These are phyloP conservation scores for Trichophyton simii DNA, from an alignment of 2,329 filamentous ascomycete genomes.

Conservation along the genomic window DNA sequence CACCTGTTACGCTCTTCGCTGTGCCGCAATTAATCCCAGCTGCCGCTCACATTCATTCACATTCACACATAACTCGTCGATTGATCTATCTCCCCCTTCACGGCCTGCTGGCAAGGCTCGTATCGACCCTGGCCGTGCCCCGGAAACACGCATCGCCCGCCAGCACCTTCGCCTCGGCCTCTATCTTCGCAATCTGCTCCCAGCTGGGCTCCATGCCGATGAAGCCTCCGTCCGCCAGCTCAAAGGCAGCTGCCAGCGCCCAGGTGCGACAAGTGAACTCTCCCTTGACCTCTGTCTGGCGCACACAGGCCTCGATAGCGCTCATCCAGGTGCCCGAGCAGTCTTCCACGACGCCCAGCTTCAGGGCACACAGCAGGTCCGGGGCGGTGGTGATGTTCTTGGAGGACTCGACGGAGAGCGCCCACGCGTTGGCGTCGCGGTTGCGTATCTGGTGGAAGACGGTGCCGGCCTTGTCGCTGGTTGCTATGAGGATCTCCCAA, in stretches of 20 bases:
- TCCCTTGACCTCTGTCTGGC: constrained; percentile 5
- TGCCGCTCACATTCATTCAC: too few relatives aligned
- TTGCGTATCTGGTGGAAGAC: constrained; percentile 10
- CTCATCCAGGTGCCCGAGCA: constrained; percentile 11
- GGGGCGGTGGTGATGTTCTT: constrained; percentile 7
- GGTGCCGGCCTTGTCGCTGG: constrained; percentile 6
- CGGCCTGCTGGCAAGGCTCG: neutral
- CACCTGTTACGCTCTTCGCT: too few relatives aligned
- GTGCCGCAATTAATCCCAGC: too few relatives aligned
- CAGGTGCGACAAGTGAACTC: constrained; percentile 13
- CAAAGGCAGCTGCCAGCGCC: constrained; percentile 12
- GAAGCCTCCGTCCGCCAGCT: constrained; percentile 12
- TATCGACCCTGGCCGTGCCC: neutral
- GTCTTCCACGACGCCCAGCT: constrained; percentile 11
- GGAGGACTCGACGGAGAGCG: neutral
- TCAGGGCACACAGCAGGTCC: constrained; percentile 10
- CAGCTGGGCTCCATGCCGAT: constrained; percentile 12
- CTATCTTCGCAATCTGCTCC: constrained; percentile 9
- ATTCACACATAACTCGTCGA: too few relatives aligned
- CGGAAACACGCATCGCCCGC: neutral
- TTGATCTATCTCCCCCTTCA: neutral
- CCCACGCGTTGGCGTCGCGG: constrained; percentile 5
- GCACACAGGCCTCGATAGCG: constrained; percentile 11
- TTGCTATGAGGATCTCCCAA: constrained; percentile 13
- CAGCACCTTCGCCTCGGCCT: constrained; percentile 8